Evolutionary conservation across 306 rosid genomes (phyloP).

Genomic region (Lathyrus sativus): DNA sequence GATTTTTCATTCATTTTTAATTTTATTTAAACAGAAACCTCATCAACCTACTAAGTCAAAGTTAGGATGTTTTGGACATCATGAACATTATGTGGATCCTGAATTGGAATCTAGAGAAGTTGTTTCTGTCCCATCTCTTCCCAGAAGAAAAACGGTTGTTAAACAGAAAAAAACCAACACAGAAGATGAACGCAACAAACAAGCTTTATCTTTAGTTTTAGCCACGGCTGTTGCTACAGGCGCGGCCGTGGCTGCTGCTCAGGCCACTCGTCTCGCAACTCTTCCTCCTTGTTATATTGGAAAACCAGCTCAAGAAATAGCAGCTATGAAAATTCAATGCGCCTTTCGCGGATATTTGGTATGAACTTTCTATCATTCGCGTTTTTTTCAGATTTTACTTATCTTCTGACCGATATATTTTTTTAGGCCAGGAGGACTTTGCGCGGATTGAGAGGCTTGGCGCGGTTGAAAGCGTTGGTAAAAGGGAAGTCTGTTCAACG

Average conservation of each 20-base stretch:
- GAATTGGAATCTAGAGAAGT: conserved; percentile 39
- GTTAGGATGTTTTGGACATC: conserved; percentile 65
- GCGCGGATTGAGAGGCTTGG: conserved; percentile 78
- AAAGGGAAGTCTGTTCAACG: conserved; percentile 78
- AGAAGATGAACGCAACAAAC: conserved; percentile 63
- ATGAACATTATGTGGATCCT: conserved; percentile 29
- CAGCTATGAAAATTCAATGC: conserved; percentile 78
- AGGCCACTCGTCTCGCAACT: conserved; percentile 53
- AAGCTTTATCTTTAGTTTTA: conserved; percentile 72
- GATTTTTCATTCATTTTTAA: conserved; percentile 11
- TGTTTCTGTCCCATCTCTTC: conserved; percentile 40
- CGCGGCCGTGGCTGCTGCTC: conserved; percentile 86
- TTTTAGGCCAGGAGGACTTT: conserved; percentile 77
- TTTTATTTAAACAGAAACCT: conserved; percentile 49
- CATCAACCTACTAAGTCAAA: conserved; percentile 45
- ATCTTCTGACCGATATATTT: neutral
- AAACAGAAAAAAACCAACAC: conserved; percentile 35
- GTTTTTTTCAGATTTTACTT: neutral
- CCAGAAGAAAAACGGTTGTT: conserved; percentile 39
- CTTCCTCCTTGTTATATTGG: conserved; percentile 41
- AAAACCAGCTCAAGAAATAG: conserved; percentile 52
- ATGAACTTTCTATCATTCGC: neutral
- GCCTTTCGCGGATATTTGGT: conserved; percentile 79
- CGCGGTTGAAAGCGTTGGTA: conserved; percentile 75
- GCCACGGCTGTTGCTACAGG: conserved; percentile 85